A percentile compares a stretch with the other conserved stretches of the same genome.
Conservation (phyloP, 2,329 filamentous ascomycete species). For the Colletotrichum sp. region DNA sequence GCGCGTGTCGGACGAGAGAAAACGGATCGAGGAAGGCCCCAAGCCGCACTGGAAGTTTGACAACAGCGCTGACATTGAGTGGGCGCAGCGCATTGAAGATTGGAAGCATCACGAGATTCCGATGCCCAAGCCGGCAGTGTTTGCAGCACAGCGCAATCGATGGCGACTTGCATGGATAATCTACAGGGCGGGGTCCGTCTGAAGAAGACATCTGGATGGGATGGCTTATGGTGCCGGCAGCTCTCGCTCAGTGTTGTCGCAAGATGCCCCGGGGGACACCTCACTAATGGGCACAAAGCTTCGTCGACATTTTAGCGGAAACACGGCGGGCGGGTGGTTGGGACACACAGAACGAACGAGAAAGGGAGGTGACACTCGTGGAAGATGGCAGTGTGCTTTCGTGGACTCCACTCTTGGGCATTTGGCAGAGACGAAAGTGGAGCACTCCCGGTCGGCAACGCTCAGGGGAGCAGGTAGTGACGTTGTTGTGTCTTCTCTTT, state of each 20-base stretch:
- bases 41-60: neutral
- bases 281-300: too few species aligned
- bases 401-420: neutral
- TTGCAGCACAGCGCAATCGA: neutral
- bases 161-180: neutral
- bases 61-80: neutral
- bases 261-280: too few species aligned
- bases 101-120: neutral
- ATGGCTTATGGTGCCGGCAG: neutral
- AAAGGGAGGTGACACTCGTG: neutral
- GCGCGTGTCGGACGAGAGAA: neutral
- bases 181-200: neutral
- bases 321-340: neutral
- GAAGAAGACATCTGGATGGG: neutral
- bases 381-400: neutral
- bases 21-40: neutral
- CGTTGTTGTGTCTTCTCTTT: neutral
- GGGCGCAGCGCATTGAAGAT: neutral
- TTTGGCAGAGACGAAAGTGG: neutral
- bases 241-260: neutral
- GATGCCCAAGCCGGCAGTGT: neutral
- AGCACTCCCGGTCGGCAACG: neutral
- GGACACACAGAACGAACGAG: neutral
- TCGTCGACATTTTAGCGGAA: too few species aligned
- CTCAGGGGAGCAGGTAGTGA: neutral